Conservation (phyloP, 129 eudicot genomes). For the Flaveria ramosissima region DNA sequence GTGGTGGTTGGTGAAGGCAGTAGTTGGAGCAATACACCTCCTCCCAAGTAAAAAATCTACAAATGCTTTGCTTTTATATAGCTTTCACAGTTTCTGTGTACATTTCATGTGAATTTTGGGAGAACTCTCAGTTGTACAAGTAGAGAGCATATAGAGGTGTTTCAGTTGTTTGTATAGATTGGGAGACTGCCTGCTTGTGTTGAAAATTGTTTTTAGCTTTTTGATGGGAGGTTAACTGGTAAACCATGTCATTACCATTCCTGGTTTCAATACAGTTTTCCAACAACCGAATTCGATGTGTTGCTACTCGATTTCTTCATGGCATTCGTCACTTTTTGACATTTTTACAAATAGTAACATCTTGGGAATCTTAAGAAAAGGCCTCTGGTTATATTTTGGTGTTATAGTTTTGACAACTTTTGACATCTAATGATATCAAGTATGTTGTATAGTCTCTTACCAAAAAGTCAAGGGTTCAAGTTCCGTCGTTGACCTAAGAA, state of each 20-base stretch:
- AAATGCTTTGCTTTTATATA: constrained; percentile 9
- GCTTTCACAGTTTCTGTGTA: constrained; percentile 18
- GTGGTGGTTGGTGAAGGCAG: constrained; percentile 45
- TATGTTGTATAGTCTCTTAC: too few species aligned
- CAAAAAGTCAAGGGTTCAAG: too few species aligned
- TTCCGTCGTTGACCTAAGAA: too few species aligned
- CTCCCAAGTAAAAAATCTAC: constrained; percentile 22
- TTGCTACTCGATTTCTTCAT: too few species aligned
- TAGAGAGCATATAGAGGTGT: constrained; percentile 19
- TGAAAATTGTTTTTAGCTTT: constrained; percentile 17
- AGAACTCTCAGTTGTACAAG: constrained; percentile 20
- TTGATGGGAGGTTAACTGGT: constrained; percentile 20
- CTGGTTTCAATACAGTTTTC: background rate
- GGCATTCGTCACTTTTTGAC: too few species aligned
- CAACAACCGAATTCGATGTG: too few species aligned
- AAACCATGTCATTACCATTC: background rate
- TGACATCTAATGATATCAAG: too few species aligned
- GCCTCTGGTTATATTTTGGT: too few species aligned
- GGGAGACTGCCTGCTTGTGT: constrained; percentile 15
- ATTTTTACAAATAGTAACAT: too few species aligned
- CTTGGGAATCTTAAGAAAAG: too few species aligned
- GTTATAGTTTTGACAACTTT: too few species aligned
- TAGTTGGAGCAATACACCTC: constrained; percentile 21
- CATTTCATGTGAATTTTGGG: constrained; percentile 19
- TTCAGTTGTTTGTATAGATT: constrained; percentile 14